Percentiles rank a stretch among this genome's conserved stretches.
Conservation (phyloP, 805 yeast species). For the Kazachstania martiniae region DNA sequence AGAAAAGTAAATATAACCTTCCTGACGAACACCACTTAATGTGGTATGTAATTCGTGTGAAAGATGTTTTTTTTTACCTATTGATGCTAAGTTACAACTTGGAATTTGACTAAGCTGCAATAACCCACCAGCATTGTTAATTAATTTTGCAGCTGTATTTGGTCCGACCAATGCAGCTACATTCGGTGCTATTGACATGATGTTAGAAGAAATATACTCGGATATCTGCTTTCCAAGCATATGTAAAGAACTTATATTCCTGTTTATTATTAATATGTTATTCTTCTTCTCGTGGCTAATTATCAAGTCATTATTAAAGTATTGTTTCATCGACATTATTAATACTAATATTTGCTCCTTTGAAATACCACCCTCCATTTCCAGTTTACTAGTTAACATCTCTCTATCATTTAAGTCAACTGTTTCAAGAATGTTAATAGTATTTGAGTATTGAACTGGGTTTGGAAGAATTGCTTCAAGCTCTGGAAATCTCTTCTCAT, state of each 20-base stretch:
- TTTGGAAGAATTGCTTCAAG: constrained; percentile 50
- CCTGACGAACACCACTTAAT: constrained; percentile 40
- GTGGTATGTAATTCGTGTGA: constrained; percentile 27
- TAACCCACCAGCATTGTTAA: constrained; percentile 62
- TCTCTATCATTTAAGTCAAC: constrained; percentile 30
- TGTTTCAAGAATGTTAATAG: constrained; percentile 38
- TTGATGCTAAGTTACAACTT: constrained; percentile 71
- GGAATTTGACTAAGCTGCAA: constrained; percentile 57
- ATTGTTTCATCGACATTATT: constrained; percentile 59
- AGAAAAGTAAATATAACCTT: constrained; percentile 58
- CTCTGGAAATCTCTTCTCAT: constrained; percentile 59
- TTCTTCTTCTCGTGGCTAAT: constrained; percentile 28
- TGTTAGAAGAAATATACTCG: constrained; percentile 43
- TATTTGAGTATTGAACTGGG: constrained; percentile 49
- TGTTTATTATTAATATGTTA: constrained; percentile 31
- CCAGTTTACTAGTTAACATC: constrained; percentile 24
- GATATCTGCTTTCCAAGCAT: constrained; percentile 35
- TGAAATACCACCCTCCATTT: constrained; percentile 30
- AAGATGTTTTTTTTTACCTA: constrained; percentile 42
- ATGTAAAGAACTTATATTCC: constrained; percentile 36
- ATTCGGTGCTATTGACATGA: constrained; percentile 68
- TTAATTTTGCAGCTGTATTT: constrained; percentile 57
- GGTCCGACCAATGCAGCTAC: constrained; percentile 63
- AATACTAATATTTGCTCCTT: constrained; percentile 62
- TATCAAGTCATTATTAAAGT: constrained; percentile 22